These are phyloP conservation scores for Phytophthora sp. DNA, from an alignment of 352 stramenopile genomes.

Conservation along the genomic window DNA sequence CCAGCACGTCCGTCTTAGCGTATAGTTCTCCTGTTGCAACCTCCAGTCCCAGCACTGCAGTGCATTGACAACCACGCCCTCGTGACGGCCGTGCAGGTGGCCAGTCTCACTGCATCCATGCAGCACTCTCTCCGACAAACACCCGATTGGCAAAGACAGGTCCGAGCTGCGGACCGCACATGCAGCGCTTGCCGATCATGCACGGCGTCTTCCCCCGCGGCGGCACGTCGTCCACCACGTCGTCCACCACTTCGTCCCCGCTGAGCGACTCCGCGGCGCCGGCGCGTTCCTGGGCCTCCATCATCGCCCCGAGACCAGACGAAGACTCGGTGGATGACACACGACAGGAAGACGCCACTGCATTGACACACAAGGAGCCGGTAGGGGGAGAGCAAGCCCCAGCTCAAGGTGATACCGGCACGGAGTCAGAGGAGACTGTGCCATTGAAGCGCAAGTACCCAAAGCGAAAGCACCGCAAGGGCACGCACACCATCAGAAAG, in stretches of 20 bases:
- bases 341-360: not conserved
- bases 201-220: not conserved
- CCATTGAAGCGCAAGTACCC: conserved; percentile 29
- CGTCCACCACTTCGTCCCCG: conserved; percentile 15
- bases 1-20: not conserved
- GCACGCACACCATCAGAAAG: conserved; percentile 38
- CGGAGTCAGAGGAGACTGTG: not conserved
- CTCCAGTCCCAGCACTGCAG: too few species aligned
- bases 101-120: conserved; percentile 9
- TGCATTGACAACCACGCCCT: too few species aligned
- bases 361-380: not conserved
- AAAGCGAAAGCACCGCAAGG: conserved; percentile 39
- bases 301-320: conserved; percentile 1
- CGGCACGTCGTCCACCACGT: conserved; percentile 15
- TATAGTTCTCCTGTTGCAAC: not conserved
- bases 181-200: not conserved
- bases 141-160: conserved; percentile 2
- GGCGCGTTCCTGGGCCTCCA: conserved; percentile 10
- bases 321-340: not conserved
- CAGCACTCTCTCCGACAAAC: not conserved
- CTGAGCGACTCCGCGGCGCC: not conserved
- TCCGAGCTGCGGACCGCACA: too few species aligned
- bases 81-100: too few species aligned
- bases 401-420: not conserved
- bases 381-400: not conserved